Evolutionary conservation across 805 yeast genomes (phyloP).

Genomic region (Yamadazyma insecticola): DNA sequence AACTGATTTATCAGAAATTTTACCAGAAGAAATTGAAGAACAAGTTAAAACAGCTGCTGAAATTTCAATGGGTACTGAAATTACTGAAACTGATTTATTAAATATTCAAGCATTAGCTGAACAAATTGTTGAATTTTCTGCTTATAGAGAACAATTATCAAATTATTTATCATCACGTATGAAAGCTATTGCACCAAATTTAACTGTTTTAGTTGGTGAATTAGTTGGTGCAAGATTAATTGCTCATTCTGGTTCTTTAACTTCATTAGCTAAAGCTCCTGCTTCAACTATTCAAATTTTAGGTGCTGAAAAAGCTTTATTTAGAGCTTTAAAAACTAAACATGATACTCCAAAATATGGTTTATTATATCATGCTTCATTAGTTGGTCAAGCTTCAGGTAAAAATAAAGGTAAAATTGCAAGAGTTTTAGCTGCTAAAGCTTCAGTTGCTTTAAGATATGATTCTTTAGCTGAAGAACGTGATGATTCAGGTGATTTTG

Average conservation of each 20-base stretch:
- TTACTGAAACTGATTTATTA: conserved; percentile 82
- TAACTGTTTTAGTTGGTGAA: conserved; percentile 94
- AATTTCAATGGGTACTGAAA: conserved; percentile 99
- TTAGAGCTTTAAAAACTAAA: conserved; percentile 97
- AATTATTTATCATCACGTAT: conserved; percentile 89
- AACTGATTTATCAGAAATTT: conserved; percentile 63
- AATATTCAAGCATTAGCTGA: conserved; percentile 91
- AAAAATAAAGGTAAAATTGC: conserved; percentile 99
- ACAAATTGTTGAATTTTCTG: conserved; percentile 93
- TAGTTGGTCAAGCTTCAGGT: conserved; percentile 97
- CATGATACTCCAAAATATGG: conserved; percentile 99
- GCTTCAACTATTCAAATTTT: conserved; percentile 97
- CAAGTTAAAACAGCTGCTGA: conserved; percentile 93
- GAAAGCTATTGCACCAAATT: conserved; percentile 99
- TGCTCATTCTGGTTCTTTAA: conserved; percentile 94
- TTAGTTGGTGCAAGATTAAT: conserved; percentile 97
- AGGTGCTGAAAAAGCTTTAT: conserved; percentile 98
- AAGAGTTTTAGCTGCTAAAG: conserved; percentile 97
- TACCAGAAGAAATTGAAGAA: conserved; percentile 45
- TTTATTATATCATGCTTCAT: conserved; percentile 91
- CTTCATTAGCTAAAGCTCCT: conserved; percentile 95
- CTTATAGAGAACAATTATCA: conserved; percentile 93
- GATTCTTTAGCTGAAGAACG: conserved; percentile 97
- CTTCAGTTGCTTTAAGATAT: conserved; percentile 93
- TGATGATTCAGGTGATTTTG: conserved; percentile 92